These are phyloP conservation scores for Hypomontagnella monticulosa DNA, from an alignment of 495 filamentous ascomycete genomes.

Conservation along the genomic window DNA sequence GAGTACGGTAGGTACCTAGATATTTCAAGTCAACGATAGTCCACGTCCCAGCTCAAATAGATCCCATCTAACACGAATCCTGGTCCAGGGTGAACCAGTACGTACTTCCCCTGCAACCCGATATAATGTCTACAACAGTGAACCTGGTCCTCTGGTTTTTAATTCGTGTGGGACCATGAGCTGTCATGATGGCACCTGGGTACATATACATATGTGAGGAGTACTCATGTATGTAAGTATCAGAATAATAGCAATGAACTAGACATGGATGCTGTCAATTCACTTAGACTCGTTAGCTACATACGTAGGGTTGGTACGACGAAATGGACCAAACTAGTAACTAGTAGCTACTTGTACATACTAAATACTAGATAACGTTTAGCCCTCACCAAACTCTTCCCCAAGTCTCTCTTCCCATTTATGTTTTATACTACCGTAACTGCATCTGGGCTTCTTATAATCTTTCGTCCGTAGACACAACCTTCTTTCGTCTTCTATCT, in stretches of 20 bases:
- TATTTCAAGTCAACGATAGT: constrained; percentile 17
- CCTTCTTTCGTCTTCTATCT: constrained; percentile 10
- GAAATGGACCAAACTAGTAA: neutral
- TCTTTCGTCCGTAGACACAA: constrained; percentile 11
- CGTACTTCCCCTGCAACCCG: constrained; percentile 13
- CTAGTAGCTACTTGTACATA: constrained; percentile 19
- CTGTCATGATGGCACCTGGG: constrained; percentile 7
- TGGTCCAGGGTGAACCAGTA: constrained; percentile 11
- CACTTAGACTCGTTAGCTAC: constrained; percentile 20
- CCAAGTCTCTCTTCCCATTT: constrained; percentile 20
- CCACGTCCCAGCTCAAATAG: constrained; percentile 9
- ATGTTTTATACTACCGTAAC: constrained; percentile 11
- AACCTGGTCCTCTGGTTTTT: constrained; percentile 3
- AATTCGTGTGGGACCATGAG: constrained; percentile 20
- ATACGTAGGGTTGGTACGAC: neutral
- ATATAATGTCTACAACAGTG: neutral
- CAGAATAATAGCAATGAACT: neutral
- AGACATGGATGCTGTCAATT: neutral
- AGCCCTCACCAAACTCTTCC: constrained; percentile 21
- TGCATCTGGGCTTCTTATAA: constrained; percentile 8
- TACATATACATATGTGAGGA: neutral
- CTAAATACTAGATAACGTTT: constrained; percentile 41
- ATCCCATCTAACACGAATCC: constrained; percentile 22
- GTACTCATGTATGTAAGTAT: neutral
- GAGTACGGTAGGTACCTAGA: constrained; percentile 18